These are phyloP conservation scores for Middelhovenomyces tepae DNA, from an alignment of 805 yeast genomes.

Conservation along the genomic window DNA sequence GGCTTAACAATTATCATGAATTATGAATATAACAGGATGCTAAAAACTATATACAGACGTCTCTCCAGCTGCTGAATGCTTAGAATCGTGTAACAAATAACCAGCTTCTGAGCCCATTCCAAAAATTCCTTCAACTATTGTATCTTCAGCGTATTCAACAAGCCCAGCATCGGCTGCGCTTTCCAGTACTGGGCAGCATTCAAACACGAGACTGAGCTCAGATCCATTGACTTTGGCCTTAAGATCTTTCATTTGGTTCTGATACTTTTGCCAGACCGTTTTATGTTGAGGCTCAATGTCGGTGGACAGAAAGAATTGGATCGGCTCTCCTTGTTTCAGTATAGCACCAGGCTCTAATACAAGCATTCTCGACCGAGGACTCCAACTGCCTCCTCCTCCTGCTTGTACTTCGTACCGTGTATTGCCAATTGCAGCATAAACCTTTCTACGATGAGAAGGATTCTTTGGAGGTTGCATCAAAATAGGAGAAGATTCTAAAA, in stretches of 20 bases:
- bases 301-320: constrained; percentile 32
- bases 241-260: constrained; percentile 6
- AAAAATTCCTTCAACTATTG: constrained; percentile 20
- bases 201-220: constrained; percentile 14
- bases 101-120: constrained; percentile 28
- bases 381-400: constrained; percentile 78
- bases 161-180: constrained; percentile 14
- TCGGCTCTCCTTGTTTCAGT: constrained; percentile 35
- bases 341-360: constrained; percentile 54
- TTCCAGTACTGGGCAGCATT: constrained; percentile 23
- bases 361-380: constrained; percentile 55
- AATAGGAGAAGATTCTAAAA: constrained; percentile 32
- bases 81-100: constrained; percentile 21
- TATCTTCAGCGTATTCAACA: constrained; percentile 11
- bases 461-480: constrained; percentile 7
- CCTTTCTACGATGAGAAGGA: constrained; percentile 7
- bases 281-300: constrained; percentile 4
- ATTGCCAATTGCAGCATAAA: constrained; percentile 16
- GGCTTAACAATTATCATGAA: too few relatives aligned
- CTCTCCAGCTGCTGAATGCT: constrained; percentile 24
- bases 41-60: too few relatives aligned
- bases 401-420: constrained; percentile 48
- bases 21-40: too few relatives aligned
- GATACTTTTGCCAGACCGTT: constrained; percentile 14
- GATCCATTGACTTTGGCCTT: constrained; percentile 1